Percentiles rank a stretch among this genome's conserved stretches.
These are phyloP conservation scores for Penicillium ucsense DNA, from an alignment of 495 filamentous ascomycete genomes.

Conservation along the genomic window DNA sequence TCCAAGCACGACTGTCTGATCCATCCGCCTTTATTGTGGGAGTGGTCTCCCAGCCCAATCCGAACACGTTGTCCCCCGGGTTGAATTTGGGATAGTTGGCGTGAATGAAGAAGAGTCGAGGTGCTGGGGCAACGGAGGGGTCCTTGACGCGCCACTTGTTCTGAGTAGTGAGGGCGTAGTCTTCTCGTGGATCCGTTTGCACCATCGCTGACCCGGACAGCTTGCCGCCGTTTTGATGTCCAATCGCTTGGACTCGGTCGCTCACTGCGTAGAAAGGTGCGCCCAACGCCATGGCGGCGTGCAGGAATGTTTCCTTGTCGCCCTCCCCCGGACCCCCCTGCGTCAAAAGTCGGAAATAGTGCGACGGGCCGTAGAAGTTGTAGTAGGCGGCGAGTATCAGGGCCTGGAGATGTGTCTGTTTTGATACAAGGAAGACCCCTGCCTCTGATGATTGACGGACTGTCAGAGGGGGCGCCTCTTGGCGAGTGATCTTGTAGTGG, in stretches of 20 bases:
- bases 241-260: constrained; percentile 30
- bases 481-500: constrained; percentile 45
- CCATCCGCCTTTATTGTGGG: constrained; percentile 31
- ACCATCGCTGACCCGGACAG: constrained; percentile 32
- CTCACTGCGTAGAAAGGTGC: constrained; percentile 43
- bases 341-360: constrained; percentile 49
- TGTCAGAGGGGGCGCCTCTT: constrained; percentile 29
- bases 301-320: constrained; percentile 56
- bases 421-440: constrained; percentile 48
- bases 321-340: constrained; percentile 50
- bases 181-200: constrained; percentile 38
- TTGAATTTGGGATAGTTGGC: constrained; percentile 48
- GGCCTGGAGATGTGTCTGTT: constrained; percentile 40
- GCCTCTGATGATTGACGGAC: constrained; percentile 42
- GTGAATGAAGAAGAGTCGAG: constrained; percentile 43
- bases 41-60: constrained; percentile 28
- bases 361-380: constrained; percentile 48
- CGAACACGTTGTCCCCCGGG: constrained; percentile 36
- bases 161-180: constrained; percentile 28
- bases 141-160: constrained; percentile 32
- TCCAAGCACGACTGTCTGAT: constrained; percentile 33
- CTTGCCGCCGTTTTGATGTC: constrained; percentile 23
- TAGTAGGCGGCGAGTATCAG: constrained; percentile 53
- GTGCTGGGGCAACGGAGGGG: constrained; percentile 17
- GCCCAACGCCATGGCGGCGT: constrained; percentile 42